phyloP scores from a whole-genome alignment of 1,284 basidiomycete genomes.

The Pascua sp. region DNA sequence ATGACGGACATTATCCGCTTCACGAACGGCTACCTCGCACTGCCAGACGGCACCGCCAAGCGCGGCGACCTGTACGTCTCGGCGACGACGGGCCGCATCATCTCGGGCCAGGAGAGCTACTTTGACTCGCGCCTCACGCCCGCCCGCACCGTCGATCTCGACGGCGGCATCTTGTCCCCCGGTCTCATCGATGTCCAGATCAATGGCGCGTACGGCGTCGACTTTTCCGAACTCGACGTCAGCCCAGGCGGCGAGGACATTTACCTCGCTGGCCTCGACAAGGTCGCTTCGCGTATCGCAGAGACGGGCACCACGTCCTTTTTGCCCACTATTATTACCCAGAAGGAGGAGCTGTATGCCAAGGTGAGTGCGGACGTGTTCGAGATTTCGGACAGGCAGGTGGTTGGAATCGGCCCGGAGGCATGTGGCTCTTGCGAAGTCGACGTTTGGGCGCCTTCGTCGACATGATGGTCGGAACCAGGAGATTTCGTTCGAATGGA shows the following conservation, averaged over 20 bases:
- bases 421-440: too few relatives aligned
- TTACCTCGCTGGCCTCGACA: conserved; percentile 66
- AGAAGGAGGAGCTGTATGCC: conserved; percentile 37
- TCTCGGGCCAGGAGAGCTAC: conserved; percentile 34
- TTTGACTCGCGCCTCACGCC: conserved; percentile 19
- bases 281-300: conserved; percentile 68
- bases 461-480: too few relatives aligned
- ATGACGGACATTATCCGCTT: conserved; percentile 62
- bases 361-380: conserved; percentile 58
- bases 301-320: conserved; percentile 85
- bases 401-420: too few relatives aligned
- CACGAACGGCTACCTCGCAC: conserved; percentile 73
- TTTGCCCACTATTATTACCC: conserved; percentile 62
- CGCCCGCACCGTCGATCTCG: conserved; percentile 30
- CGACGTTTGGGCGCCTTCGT: too few relatives aligned
- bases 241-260: conserved; percentile 63
- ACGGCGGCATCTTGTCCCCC: conserved; percentile 70
- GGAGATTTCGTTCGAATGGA: too few relatives aligned
- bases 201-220: conserved; percentile 80
- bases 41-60: conserved; percentile 63
- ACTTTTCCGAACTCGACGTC: conserved; percentile 66
- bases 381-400: conserved; percentile 52
- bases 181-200: conserved; percentile 72
- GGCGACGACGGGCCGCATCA: conserved; percentile 27
- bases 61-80: conserved; percentile 37